Conservation (phyloP, 768 basidiomycete genomes). For the Gyrodon lividus region DNA sequence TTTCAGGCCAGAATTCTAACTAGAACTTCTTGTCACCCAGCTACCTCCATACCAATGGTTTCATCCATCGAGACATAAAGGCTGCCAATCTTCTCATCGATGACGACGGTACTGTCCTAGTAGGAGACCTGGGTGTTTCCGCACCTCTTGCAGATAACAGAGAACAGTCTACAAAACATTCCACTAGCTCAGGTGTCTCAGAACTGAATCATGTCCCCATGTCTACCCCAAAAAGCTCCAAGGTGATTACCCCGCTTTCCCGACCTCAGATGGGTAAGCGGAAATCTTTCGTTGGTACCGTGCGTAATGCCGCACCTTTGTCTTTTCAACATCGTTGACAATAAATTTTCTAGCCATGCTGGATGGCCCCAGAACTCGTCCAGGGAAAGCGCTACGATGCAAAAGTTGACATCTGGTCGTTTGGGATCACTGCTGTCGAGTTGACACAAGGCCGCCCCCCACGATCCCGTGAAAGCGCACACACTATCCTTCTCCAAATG, state of each 20-base stretch:
- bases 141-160: constrained; percentile 74
- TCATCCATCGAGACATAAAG: constrained; percentile 93
- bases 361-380: constrained; percentile 97
- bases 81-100: constrained; percentile 92
- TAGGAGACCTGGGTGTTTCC: constrained; percentile 92
- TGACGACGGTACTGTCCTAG: constrained; percentile 83
- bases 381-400: constrained; percentile 81
- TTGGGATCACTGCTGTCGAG: constrained; percentile 94
- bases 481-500: constrained; percentile 75
- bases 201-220: constrained; percentile 37
- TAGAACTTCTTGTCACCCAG: constrained; percentile 35
- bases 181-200: constrained; percentile 22
- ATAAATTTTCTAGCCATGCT: constrained; percentile 63
- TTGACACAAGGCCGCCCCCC: constrained; percentile 86
- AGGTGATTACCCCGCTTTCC: constrained; percentile 2
- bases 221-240: constrained; percentile 6
- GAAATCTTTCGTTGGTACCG: constrained; percentile 91
- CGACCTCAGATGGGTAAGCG: constrained; percentile 68
- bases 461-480: constrained; percentile 71
- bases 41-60: constrained; percentile 86
- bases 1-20: background rate
- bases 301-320: constrained; percentile 32
- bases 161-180: constrained; percentile 36
- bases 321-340: background rate
- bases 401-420: constrained; percentile 93